Evolutionary conservation across 2,329 filamentous ascomycete species (phyloP), one percentile per base, ranked within the genome.

Genomic region (Ophiosphaerella narmari): DNA sequence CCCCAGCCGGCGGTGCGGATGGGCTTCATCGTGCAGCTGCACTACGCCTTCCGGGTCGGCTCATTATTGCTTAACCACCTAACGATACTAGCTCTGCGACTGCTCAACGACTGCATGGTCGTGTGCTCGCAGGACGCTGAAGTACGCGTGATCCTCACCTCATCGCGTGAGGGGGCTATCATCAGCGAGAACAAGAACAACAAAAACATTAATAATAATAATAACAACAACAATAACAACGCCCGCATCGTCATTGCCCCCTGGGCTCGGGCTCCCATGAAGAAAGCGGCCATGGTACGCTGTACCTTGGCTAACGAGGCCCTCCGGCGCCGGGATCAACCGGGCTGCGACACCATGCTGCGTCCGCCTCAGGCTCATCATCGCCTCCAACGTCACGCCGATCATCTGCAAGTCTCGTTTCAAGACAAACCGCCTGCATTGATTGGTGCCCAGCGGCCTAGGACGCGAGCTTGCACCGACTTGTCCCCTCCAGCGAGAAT

Each of bases 231-330:
- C 26, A 29, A 29, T 6, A 29, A 18, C 34, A 36, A 18, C n/a
- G 13, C n/a, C 21, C 21, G 13, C 26, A 42, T 40, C n/a, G 23
- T 48, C 26, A 24, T 33, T 13, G 43, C 46, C 46, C 18, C 18
- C 18, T 21, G 18, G 18, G 18, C 18, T 21, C 18, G 18, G 18
- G 18, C 34, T 24, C 31, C 50, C 16, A 62, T 63, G 63, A 57
- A 55, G 16, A 47, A 38, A 26, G 49, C 50, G 13, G 52, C 43
- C n/a, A 11, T 53, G 34, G 58, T 54, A 31, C 55, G 50, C 33
- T 49, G 57, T 46, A 39, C 48, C 32, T 56, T 61, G 42, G 50
- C 54, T 38, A 49, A 47, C 49, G 54, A 55, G 46, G 38, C 60
- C 18, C 48, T 62, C 34, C 55, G 53, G 23, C 46, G 52, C 38